Conservation (phyloP, 352 stramenopile genomes). For the Globisporangium viniferum region DNA sequence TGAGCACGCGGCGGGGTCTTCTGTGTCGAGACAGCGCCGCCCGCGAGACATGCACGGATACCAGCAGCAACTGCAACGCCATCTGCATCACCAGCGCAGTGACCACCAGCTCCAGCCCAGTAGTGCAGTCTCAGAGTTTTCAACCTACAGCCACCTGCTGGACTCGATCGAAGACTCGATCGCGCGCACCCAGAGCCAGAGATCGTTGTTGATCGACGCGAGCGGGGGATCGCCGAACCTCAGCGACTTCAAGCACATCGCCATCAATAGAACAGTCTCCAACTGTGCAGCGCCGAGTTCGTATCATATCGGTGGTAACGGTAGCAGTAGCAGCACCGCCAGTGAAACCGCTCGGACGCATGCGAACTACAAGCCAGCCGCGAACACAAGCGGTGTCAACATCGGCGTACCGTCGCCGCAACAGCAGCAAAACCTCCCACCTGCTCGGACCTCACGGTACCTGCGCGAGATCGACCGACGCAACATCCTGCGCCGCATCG, state of each 20-base stretch:
- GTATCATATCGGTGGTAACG: no score
- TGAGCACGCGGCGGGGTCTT: background rate
- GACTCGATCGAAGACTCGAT: background rate
- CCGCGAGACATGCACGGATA: no score
- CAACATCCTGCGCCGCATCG: slow-evolving; percentile 47
- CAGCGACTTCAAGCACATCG: background rate
- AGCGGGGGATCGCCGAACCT: background rate
- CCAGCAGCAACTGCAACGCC: background rate
- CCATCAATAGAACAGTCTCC: background rate
- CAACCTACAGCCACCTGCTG: background rate
- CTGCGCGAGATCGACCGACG: slow-evolving; percentile 62
- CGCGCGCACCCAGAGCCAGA: background rate
- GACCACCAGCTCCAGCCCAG: background rate
- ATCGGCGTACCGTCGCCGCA: background rate
- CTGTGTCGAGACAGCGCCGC: background rate
- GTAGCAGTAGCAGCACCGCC: background rate
- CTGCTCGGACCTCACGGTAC: slow-evolving; percentile 32
- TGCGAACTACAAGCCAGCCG: background rate
- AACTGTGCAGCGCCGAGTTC: background rate
- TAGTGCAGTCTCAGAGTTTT: background rate
- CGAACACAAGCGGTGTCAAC: no score
- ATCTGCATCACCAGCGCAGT: background rate
- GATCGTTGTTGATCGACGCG: background rate
- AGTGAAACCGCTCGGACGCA: background rate
- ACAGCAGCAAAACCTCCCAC: background rate